Percentiles rank a stretch among this genome's conserved stretches.
These are phyloP conservation scores for Paratinospora sagittata DNA, from an alignment of 164 flowering plant species.

Conservation along the genomic window DNA sequence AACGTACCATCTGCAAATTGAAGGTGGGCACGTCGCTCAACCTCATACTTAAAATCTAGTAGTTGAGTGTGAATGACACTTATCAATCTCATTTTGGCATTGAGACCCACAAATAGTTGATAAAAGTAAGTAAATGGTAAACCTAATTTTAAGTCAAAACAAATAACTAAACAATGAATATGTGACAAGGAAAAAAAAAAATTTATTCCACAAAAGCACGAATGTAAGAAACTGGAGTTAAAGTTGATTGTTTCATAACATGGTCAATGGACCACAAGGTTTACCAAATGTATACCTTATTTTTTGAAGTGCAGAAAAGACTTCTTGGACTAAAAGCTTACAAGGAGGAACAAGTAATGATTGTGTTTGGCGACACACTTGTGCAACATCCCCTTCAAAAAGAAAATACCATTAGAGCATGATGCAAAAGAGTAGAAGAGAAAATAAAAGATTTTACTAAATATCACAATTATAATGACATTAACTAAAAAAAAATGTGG, in stretches of 20 bases:
- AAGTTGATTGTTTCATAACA: background rate
- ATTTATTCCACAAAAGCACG: background rate
- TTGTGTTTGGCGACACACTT: constrained; percentile 76
- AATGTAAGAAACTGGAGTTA: background rate
- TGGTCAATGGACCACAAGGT: background rate
- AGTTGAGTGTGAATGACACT: no score
- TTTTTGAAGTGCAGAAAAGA: constrained; percentile 57
- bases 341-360: constrained; percentile 64
- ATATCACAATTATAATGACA: background rate
- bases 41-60: no score
- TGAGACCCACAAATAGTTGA: no score
- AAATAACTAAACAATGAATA: background rate
- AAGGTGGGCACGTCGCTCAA: no score
- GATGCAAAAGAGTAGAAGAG: background rate
- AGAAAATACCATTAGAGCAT: constrained; percentile 1
- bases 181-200: background rate
- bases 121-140: background rate
- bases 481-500: background rate
- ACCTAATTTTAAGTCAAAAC: no score
- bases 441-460: background rate
- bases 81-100: no score
- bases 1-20: no score
- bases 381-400: constrained; percentile 90
- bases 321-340: constrained; percentile 60
- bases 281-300: constrained; percentile 49